These are phyloP conservation scores for Cornus florida DNA, from an alignment of 148 eudicot genomes.

Conservation along the genomic window DNA sequence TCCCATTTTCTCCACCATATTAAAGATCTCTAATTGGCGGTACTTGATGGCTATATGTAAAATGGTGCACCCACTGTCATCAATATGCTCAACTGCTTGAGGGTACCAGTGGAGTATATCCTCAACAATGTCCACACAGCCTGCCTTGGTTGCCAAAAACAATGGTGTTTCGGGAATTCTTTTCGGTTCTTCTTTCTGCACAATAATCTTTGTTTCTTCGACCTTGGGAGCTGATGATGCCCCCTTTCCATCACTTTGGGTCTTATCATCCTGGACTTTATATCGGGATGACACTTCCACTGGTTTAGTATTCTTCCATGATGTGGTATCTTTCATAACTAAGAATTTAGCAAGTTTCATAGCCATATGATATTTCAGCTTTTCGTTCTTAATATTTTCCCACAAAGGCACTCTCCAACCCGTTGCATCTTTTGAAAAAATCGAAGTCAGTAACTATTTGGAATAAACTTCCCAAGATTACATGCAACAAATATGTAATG, in stretches of 20 bases:
- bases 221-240: no score
- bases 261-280: no score
- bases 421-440: not conserved
- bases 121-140: not conserved
- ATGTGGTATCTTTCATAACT: not conserved
- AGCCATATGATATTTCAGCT: not conserved
- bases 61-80: not conserved
- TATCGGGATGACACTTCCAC: not conserved
- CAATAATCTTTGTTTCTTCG: no score
- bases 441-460: not conserved
- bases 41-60: not conserved
- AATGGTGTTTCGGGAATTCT: not conserved
- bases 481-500: no score
- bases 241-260: no score
- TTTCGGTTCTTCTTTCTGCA: no score
- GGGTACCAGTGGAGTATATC: not conserved
- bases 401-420: not conserved
- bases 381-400: not conserved
- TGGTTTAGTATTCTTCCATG: not conserved
- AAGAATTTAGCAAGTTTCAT: not conserved
- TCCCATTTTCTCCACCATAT: not conserved
- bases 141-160: conserved; percentile 2
- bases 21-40: not conserved
- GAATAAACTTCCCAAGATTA: no score
- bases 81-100: not conserved